Percentiles rank a stretch among this genome's conserved stretches.
phyloP scores from a whole-genome alignment of 192 early-diverging fungal species.

The Coemansia sp. region DNA sequence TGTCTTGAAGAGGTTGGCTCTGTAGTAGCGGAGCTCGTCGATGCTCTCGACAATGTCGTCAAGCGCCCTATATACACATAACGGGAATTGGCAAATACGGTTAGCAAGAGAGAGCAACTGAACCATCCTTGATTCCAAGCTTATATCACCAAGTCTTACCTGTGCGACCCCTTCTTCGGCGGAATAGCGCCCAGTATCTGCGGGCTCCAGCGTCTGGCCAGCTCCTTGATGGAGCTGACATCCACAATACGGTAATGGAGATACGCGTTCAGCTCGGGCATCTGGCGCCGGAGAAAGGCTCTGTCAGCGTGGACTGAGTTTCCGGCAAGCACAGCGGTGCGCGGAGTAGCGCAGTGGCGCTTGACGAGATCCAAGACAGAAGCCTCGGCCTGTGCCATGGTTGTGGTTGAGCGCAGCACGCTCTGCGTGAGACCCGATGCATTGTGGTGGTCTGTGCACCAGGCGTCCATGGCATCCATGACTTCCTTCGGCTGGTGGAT shows the following conservation, averaged over 20 bases:
- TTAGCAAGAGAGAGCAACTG: no score
- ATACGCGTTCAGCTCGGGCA: constrained; percentile 70
- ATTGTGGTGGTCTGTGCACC: constrained; percentile 87
- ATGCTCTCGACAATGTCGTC: constrained; percentile 95
- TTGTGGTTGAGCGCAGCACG: constrained; percentile 67
- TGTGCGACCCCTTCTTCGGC: constrained; percentile 62
- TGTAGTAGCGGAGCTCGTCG: constrained; percentile 81
- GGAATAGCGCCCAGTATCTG: constrained; percentile 56
- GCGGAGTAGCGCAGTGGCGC: constrained; percentile 60
- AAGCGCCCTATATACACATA: constrained; percentile 66
- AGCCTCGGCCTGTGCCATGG: constrained; percentile 67
- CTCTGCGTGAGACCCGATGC: constrained; percentile 77
- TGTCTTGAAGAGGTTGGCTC: constrained; percentile 60
- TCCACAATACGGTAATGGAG: constrained; percentile 88
- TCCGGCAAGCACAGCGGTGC: constrained; percentile 78
- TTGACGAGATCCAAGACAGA: constrained; percentile 75
- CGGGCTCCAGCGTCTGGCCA: constrained; percentile 77
- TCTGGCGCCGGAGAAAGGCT: constrained; percentile 76
- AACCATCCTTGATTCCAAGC: no score
- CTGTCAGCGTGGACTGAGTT: constrained; percentile 94
- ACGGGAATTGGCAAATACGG: no score
- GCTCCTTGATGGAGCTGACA: constrained; percentile 90
- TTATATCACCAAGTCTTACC: no score
- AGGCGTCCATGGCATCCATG: constrained; percentile 88
- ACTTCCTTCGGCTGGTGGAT: constrained; percentile 72